These are phyloP conservation scores for Boletus rubescentipes DNA, from an alignment of 768 basidiomycete species.

Conservation along the genomic window DNA sequence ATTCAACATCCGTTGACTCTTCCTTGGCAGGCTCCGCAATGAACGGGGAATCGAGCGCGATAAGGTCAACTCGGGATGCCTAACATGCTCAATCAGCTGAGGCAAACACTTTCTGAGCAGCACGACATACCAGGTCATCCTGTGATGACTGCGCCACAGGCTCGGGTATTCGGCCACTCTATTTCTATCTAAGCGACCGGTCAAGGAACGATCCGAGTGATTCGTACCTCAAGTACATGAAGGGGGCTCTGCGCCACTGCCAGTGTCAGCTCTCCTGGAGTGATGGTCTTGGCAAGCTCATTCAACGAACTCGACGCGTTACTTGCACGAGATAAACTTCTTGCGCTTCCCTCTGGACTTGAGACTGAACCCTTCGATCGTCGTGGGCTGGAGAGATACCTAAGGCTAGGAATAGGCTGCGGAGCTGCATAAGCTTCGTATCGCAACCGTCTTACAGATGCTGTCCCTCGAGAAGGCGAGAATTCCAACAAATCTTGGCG, in stretches of 20 bases:
- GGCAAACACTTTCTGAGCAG: background rate
- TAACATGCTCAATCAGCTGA: conserved; percentile 23
- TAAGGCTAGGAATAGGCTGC: conserved; percentile 45
- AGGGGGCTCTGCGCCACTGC: conserved; percentile 20
- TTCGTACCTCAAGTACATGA: conserved; percentile 19
- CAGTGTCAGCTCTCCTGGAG: conserved; percentile 33
- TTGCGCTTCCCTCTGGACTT: conserved; percentile 34
- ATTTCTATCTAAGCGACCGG: conserved; percentile 7
- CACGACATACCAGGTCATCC: conserved; percentile 22
- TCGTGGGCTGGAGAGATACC: conserved; percentile 32
- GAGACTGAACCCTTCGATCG: conserved; percentile 37
- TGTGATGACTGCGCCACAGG: background rate
- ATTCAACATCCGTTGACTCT: conserved; percentile 36
- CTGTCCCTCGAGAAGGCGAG: conserved; percentile 26
- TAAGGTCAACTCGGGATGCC: conserved; percentile 53
- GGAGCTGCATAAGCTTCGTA: conserved; percentile 73
- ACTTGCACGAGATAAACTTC: conserved; percentile 32
- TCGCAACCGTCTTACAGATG: conserved; percentile 51
- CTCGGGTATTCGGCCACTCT: conserved; percentile 9
- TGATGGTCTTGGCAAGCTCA: conserved; percentile 28
- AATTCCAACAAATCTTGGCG: conserved; percentile 17
- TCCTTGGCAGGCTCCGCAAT: conserved; percentile 42
- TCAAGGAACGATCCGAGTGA: background rate
- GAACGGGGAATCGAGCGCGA: conserved; percentile 73
- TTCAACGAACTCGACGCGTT: conserved; percentile 23